Base-by-base conservation (phyloP, 768 basidiomycete species). In the Tylopilus intermedius region DNA sequence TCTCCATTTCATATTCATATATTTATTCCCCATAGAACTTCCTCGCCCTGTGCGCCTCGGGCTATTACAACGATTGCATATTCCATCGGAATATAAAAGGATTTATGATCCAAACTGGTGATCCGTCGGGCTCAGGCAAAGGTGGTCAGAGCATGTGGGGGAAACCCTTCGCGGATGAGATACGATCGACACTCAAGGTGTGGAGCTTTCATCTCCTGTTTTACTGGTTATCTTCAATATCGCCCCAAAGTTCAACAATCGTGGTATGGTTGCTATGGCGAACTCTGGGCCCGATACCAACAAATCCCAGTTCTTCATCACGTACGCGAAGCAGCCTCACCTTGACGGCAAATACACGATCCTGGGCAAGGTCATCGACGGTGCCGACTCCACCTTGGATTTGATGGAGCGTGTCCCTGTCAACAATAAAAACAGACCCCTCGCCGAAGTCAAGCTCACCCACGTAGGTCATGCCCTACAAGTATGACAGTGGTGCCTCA, bases 71-170 rank as follows among this genome's bases (percentile, higher is more conserved):
- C 68, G 77, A 78, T 49, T 90, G 84, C 62, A 70, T 94, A 15
- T 97, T 94, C 65, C 94, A 97, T 68, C 81, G 94, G 40, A 98
- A 92, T 67, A 97, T 99, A 75, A 92, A 85, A 60, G 86, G 84
- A 21, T 99, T 99, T 74, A 99, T 99, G 88, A 74, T 88, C 8
- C 96, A 99, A 63, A 90, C 92, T 0, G 92, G 91, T 39, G 93
- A 95, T 67, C 90, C 90, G 13, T 76, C 82, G 9, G 91, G 92
- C 22, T 82, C 90, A 26, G 96, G 96, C 26, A 99, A 97, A 70
- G 94, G 91, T 37, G 96, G 96, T 11, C 92, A 97, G 72, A 94
- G 90, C 63, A 89, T 97, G 59, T 98, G 94, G 93, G 94, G 93
- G 2, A 82, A 81, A 53, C 84, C 94, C 0, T 98, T 96, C 64